A percentile compares a stretch with the other conserved stretches of the same genome.
phyloP scores from a whole-genome alignment of 148 eudicot species.

The Camellia granthamiana region DNA sequence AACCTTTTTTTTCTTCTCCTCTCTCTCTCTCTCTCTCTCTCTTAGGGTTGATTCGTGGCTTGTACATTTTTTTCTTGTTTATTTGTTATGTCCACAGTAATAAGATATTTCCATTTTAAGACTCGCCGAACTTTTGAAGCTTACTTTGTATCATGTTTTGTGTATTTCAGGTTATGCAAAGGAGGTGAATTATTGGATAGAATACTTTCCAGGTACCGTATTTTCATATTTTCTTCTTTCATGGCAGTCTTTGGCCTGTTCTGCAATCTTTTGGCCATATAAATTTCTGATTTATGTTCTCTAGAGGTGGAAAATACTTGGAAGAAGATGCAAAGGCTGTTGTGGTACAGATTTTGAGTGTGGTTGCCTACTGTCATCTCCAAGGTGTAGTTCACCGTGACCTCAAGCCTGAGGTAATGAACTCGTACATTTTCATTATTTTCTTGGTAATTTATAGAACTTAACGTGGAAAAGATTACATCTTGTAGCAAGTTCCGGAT shows the following conservation, averaged over 20 bases:
- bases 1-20: not conserved
- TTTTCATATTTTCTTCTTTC: not conserved
- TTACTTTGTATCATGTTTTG: slow-evolving; percentile 12
- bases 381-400: slow-evolving; percentile 99
- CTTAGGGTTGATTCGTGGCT: not conserved
- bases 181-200: slow-evolving; percentile 93
- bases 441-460: not conserved
- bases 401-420: slow-evolving; percentile 88
- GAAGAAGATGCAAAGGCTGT: slow-evolving; percentile 93
- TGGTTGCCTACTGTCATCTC: slow-evolving; percentile 85
- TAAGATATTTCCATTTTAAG: not conserved
- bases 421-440: not conserved
- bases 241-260: slow-evolving; percentile 8
- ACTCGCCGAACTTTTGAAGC: not conserved
- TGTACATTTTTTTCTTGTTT: not conserved
- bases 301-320: slow-evolving; percentile 89
- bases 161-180: slow-evolving; percentile 68
- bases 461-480: not conserved
- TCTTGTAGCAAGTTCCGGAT: not conserved
- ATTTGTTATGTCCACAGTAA: not conserved
- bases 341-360: slow-evolving; percentile 87
- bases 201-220: slow-evolving; percentile 67
- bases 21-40: not conserved
- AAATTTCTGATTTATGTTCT: slow-evolving; percentile 13
- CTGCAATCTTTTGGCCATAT: not conserved